Base-by-base conservation (phyloP, 495 filamentous ascomycete species). In the Aspergillus wentii region DNA sequence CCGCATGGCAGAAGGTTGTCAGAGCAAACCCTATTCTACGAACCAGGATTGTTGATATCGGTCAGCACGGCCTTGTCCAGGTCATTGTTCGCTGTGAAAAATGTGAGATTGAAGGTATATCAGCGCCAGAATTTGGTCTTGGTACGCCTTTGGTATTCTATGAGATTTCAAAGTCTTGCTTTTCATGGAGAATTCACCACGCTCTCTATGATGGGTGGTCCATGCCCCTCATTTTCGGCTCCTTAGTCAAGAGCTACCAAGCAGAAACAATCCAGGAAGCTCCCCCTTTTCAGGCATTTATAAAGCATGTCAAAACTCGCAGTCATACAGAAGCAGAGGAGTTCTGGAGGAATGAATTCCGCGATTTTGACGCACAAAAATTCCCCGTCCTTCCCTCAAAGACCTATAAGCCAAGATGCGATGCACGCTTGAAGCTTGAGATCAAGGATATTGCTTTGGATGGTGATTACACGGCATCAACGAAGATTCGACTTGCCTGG, bases 171-270 rank as follows among this genome's bases (percentile, higher is more conserved):
- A 11, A 16, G 33, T 23, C 30, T 45, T 2, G 15, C 40, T 8
- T 49, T 86, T 2, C 69, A n/a, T n/a, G n/a, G n/a, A n/a, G 65
- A 5, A 74, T 87, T 10, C 78, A 81, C 46, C 79, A 82, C 49
- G 74, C 74, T 8, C 46, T 81, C 1, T 82, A 82, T 44, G 80
- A 84, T 42, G 73, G 69, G 3, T 79, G 75, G 70, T 71, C 62
- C n/a, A 11, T 41, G 13, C 5, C 17, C 9, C 23, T 35, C 8
- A 66, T 78, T 43, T 74, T 71, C 33, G 55, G 81, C 27, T 69
- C 68, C 8, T 46, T 68, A 2, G 38, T 82, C 10, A 47, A 78
- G 1, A 33, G 63, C 5, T 55, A 69, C 31, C 59, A 78, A 3
- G 39, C 69, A 40, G 30, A 41, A 5, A 58, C 66, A 69, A 33